Conservation (phyloP, 495 filamentous ascomycete species). For the Tuber aestivum region DNA sequence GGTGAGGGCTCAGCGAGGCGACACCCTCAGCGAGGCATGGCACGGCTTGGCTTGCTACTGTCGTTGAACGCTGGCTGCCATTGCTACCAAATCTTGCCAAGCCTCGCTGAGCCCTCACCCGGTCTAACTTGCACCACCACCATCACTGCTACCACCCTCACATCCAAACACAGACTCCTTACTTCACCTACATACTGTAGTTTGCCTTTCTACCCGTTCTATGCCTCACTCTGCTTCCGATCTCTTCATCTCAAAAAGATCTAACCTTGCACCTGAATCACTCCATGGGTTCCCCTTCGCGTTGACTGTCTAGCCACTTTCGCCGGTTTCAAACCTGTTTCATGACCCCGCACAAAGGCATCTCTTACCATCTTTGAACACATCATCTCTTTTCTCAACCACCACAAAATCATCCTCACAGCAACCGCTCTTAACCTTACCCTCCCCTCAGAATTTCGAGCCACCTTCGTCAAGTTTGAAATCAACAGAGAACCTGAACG, state of each 20-base stretch:
- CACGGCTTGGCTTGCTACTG: too few relatives aligned
- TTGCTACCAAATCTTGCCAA: too few relatives aligned
- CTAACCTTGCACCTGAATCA: neutral
- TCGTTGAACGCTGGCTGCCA: too few relatives aligned
- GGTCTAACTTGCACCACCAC: too few relatives aligned
- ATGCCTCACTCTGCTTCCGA: neutral
- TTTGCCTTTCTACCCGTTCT: too few relatives aligned
- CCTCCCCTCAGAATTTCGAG: too few relatives aligned
- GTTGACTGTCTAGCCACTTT: constrained; percentile 42
- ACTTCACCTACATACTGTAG: too few relatives aligned
- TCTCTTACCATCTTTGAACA: constrained; percentile 7
- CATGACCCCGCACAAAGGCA: constrained; percentile 12
- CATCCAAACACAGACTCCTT: too few relatives aligned
- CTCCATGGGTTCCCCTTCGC: constrained; percentile 27
- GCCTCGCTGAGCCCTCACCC: too few relatives aligned
- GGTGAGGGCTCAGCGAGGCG: too few relatives aligned
- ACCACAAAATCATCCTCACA: neutral
- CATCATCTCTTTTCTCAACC: neutral
- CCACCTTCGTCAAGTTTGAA: neutral
- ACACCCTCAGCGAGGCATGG: too few relatives aligned
- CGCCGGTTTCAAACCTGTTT: constrained; percentile 21
- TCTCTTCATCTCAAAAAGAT: neutral
- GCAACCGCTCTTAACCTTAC: neutral
- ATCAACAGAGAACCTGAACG: constrained; percentile 14
- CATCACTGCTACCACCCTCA: too few relatives aligned